phyloP scores from a whole-genome alignment of 2,329 filamentous ascomycete genomes.

The Alternaria rosae region DNA sequence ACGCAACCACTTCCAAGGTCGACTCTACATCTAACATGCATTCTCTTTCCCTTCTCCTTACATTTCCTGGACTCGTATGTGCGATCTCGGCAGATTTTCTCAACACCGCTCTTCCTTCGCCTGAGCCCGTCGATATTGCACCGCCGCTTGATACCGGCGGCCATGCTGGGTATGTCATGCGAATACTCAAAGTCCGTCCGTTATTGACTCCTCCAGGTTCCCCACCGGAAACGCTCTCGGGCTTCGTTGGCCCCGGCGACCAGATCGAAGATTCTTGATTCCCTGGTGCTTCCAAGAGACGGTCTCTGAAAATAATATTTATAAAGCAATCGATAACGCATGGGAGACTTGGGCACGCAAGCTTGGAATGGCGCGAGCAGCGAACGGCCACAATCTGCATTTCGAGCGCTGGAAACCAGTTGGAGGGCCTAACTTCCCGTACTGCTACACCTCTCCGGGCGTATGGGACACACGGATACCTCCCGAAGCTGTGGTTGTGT shows the following conservation, averaged over 20 bases:
- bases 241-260: not conserved
- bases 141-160: not conserved
- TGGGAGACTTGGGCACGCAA: not conserved
- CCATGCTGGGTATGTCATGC: not conserved
- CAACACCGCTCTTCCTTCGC: not conserved
- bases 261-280: not conserved
- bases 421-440: not conserved
- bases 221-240: no score
- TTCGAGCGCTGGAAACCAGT: not conserved
- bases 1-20: not conserved
- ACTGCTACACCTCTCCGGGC: not conserved
- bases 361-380: not conserved
- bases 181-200: not conserved
- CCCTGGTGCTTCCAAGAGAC: not conserved
- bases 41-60: not conserved
- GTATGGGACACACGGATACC: not conserved
- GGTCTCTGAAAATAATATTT: not conserved
- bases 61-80: not conserved
- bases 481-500: not conserved
- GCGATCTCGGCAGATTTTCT: not conserved
- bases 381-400: not conserved
- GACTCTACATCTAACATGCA: not conserved
- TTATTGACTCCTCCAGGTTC: not conserved
- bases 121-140: not conserved
- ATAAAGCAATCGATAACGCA: not conserved